Conservation (phyloP, 805 yeast species). For the Nakazawaea laoshanensis region DNA sequence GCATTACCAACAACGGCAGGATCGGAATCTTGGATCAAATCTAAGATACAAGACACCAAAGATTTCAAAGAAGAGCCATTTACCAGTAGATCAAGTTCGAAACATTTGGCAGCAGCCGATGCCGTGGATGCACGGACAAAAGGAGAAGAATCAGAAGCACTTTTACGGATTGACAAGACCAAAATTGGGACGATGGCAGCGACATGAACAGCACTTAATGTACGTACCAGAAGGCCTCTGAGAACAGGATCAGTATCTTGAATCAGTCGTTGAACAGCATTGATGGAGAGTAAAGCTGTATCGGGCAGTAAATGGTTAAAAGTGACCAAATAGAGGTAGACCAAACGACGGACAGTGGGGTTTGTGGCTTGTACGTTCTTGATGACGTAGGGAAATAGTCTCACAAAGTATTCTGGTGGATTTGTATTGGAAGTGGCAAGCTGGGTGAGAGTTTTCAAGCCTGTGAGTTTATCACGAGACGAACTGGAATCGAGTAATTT, state of each 20-base stretch:
- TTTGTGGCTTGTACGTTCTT: constrained; percentile 72
- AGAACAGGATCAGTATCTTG: constrained; percentile 59
- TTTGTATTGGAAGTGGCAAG: constrained; percentile 31
- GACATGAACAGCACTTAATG: constrained; percentile 76
- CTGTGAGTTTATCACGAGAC: constrained; percentile 55
- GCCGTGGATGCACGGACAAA: constrained; percentile 76
- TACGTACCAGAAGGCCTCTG: constrained; percentile 68
- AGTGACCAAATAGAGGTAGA: constrained; percentile 62
- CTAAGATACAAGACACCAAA: constrained; percentile 38
- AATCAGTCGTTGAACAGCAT: constrained; percentile 81
- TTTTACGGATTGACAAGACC: constrained; percentile 60
- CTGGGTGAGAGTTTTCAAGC: constrained; percentile 47
- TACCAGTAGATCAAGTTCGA: constrained; percentile 21
- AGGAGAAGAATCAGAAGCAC: constrained; percentile 64
- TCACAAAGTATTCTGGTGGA: constrained; percentile 26
- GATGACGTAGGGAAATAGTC: constrained; percentile 76
- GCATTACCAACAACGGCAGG: constrained; percentile 65
- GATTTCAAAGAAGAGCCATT: constrained; percentile 22
- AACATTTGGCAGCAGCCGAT: constrained; percentile 58
- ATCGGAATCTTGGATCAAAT: constrained; percentile 57
- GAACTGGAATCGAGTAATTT: constrained; percentile 58
- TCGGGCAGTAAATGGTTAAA: constrained; percentile 84
- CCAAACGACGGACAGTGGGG: constrained; percentile 62
- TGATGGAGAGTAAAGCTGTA: constrained; percentile 80
- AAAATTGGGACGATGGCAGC: constrained; percentile 77